These are phyloP conservation scores for Neurospora sp. DNA, from an alignment of 495 filamentous ascomycete genomes.

Conservation along the genomic window DNA sequence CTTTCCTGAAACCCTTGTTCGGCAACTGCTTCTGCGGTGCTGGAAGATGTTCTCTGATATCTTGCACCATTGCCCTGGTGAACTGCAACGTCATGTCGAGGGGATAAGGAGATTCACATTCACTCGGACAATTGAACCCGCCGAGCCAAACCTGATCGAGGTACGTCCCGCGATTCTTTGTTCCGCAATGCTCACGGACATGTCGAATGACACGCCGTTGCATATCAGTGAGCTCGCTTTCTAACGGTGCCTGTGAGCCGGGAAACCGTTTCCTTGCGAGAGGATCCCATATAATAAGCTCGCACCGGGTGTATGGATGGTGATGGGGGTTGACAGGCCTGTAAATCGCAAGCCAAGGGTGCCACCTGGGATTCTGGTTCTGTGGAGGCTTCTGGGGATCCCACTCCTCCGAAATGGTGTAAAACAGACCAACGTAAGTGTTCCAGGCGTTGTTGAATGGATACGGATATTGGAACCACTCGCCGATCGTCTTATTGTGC, in stretches of 20 bases:
- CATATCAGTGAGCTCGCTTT: slow-evolving; percentile 26
- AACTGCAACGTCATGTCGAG: slow-evolving; percentile 17
- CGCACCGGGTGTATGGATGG: slow-evolving; percentile 7
- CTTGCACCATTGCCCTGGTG: slow-evolving; percentile 11
- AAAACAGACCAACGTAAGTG: slow-evolving; percentile 35
- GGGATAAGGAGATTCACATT: slow-evolving; percentile 8
- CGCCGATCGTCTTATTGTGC: slow-evolving; percentile 20
- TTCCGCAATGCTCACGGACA: slow-evolving; percentile 13
- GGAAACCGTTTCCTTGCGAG: slow-evolving; percentile 14
- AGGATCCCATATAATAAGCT: slow-evolving; percentile 41
- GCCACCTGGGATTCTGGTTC: slow-evolving; percentile 2
- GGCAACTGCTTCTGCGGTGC: slow-evolving; percentile 14
- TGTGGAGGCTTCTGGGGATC: slow-evolving; percentile 12
- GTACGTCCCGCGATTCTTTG: slow-evolving; percentile 13
- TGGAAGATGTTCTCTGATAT: slow-evolving; percentile 21
- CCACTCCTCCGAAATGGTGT: slow-evolving; percentile 32
- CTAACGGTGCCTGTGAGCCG: background rate
- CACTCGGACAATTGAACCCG: slow-evolving; percentile 14
- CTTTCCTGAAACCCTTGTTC: slow-evolving; percentile 12
- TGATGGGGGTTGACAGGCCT: slow-evolving; percentile 24
- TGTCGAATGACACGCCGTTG: slow-evolving; percentile 29
- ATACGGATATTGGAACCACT: slow-evolving; percentile 23
- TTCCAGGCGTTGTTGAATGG: slow-evolving; percentile 16
- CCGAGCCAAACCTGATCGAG: slow-evolving; percentile 32
- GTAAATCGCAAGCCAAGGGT: slow-evolving; percentile 35